A percentile compares a stretch with the other conserved stretches of the same genome.
phyloP scores from a whole-genome alignment of 2,329 filamentous ascomycete species.

The Trichoderma gracile region DNA sequence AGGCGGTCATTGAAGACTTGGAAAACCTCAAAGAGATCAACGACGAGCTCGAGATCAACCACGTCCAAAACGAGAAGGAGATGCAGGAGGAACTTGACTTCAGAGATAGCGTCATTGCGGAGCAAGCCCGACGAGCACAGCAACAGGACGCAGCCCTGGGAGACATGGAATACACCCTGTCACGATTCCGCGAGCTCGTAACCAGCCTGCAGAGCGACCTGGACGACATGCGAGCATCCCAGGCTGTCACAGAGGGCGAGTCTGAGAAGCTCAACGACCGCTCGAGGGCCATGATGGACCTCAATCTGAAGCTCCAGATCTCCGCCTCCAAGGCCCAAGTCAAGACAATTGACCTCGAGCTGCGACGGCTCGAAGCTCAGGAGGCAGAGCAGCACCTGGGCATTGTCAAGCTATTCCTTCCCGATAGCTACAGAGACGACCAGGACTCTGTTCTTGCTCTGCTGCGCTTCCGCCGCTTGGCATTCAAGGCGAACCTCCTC shows the following conservation, averaged over 20 bases:
- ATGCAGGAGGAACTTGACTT: conserved; percentile 92
- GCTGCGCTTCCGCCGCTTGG: conserved; percentile 81
- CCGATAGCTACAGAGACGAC: conserved; percentile 78
- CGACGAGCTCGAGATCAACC: conserved; percentile 91
- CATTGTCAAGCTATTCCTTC: conserved; percentile 86
- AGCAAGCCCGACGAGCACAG: conserved; percentile 70
- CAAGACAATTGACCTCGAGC: conserved; percentile 90
- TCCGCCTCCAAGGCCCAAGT: conserved; percentile 89
- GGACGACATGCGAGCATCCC: conserved; percentile 88
- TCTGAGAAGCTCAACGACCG: conserved; percentile 86
- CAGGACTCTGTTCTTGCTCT: conserved; percentile 85
- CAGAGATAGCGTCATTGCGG: conserved; percentile 79
- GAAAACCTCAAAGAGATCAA: conserved; percentile 89
- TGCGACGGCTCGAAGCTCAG: conserved; percentile 82
- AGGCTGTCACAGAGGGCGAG: conserved; percentile 89
- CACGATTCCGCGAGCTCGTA: conserved; percentile 85
- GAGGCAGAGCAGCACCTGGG: conserved; percentile 85
- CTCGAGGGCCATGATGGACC: conserved; percentile 92
- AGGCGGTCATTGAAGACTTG: conserved; percentile 79
- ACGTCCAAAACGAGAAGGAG: conserved; percentile 90
- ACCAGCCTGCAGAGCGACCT: conserved; percentile 81
- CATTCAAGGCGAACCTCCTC: conserved; percentile 82
- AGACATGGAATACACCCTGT: conserved; percentile 87
- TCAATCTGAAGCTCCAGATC: conserved; percentile 90
- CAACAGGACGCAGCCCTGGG: conserved; percentile 80